Evolutionary conservation across 306 rosid species (phyloP).

Genomic region (Malus sylvestris): DNA sequence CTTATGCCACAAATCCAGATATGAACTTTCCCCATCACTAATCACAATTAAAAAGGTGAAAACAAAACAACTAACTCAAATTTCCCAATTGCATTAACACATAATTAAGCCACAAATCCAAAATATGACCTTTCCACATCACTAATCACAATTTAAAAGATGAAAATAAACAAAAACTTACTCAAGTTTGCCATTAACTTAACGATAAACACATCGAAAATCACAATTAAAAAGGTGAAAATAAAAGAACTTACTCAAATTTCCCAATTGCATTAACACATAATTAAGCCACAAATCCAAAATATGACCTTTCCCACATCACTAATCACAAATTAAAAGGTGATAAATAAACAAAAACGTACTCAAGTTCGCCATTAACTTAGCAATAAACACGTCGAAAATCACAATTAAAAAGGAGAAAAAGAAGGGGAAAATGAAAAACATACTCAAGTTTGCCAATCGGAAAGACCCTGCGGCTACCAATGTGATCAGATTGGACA

Average conservation of each 20-base stretch:
- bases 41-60: background rate
- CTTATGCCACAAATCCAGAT: background rate
- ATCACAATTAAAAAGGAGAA: background rate
- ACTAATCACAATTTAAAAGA: background rate
- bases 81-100: background rate
- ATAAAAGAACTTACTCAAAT: background rate
- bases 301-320: background rate
- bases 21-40: background rate
- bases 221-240: background rate
- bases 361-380: slow-evolving; percentile 47
- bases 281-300: background rate
- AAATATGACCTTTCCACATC: background rate
- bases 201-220: background rate
- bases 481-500: slow-evolving; percentile 47
- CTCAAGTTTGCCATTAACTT: slow-evolving; percentile 49
- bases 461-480: slow-evolving; percentile 65
- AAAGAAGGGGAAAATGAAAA: background rate
- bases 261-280: background rate
- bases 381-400: background rate
- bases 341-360: background rate
- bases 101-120: background rate
- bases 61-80: background rate
- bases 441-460: slow-evolving; percentile 66
- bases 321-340: background rate
- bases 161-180: slow-evolving; percentile 15